Base-by-base conservation (phyloP, 2,329 filamentous ascomycete genomes). In the Cercospora brassicicola region DNA sequence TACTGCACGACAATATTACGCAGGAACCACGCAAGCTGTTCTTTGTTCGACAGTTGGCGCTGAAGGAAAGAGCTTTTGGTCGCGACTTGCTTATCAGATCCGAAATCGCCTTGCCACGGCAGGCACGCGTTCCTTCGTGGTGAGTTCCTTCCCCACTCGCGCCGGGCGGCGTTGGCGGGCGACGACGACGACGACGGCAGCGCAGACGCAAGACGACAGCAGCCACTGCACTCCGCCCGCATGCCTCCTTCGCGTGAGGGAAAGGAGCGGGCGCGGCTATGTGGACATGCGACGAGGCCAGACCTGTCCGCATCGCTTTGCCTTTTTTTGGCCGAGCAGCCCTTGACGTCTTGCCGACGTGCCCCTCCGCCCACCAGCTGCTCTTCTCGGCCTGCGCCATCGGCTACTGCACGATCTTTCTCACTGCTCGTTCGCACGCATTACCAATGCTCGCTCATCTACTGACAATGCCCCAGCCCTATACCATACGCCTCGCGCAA, bases 371-470 rank as follows among this genome's bases (percentile, higher is more conserved):
- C 53, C 26, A 10, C 53, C 23, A 30, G 2, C 20, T 30, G 20
- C 53, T 57, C 53, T 56, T 20, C 26, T 57, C 53, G 30, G 53
- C 53, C 26, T 30, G 26, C 26, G 26, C 53, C 26, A 18, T 33
- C 53, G 26, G 30, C 53, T 57, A 31, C 53, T 57, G 53, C 53
- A 33, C 45, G 0, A 31, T 30, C 53, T 57, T 15, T 30, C 15
- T 28, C 10, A 28, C 53, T 33, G 39, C 59, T 61, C 59, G 59
- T 33, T 20, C 20, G n/a, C 15, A 26, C 26, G 36, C 63, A 60
- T 65, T 36, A 39, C 63, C 56, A 65, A 65, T 64, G 62, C 62
- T 59, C 20, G 45, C 20, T 51, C 45, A 23, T 23, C 20, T 13
- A 51, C 36, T 64, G 53, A 64, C 62, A 30, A 56, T 59, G 53